Conservation (phyloP, 78 protist genomes). For the Dictyostelium citrinum region DNA sequence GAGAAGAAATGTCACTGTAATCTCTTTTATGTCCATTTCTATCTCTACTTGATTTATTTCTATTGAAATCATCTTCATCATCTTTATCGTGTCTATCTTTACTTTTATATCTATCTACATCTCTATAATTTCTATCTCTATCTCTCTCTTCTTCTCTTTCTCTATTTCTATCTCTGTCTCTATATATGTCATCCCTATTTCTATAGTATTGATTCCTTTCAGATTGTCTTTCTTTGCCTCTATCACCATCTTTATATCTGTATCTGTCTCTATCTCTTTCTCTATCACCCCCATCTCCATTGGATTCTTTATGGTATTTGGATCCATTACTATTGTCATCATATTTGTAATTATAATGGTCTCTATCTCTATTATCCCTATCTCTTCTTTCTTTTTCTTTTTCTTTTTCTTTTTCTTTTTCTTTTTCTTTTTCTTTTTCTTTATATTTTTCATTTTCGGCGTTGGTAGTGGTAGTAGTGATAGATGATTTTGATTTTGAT, state of each 20-base stretch:
- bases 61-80: background rate
- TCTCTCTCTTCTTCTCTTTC: background rate
- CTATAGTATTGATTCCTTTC: conserved; percentile 2
- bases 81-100: conserved; percentile 16
- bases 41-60: background rate
- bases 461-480: background rate
- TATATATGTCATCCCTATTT: background rate
- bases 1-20: background rate
- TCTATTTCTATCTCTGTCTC: background rate
- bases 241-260: background rate
- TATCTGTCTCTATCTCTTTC: background rate
- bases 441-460: no score
- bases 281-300: conserved; percentile 12
- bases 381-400: background rate
- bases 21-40: conserved; percentile 41
- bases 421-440: background rate
- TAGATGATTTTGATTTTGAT: background rate
- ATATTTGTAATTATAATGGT: background rate
- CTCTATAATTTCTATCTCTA: conserved; percentile 25
- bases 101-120: background rate
- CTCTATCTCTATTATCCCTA: background rate
- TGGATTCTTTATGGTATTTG: background rate
- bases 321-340: background rate
- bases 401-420: background rate
- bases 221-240: background rate